Base-by-base conservation (phyloP, 1,139 yeast genomes). In the Lipomyces yarrowii region DNA sequence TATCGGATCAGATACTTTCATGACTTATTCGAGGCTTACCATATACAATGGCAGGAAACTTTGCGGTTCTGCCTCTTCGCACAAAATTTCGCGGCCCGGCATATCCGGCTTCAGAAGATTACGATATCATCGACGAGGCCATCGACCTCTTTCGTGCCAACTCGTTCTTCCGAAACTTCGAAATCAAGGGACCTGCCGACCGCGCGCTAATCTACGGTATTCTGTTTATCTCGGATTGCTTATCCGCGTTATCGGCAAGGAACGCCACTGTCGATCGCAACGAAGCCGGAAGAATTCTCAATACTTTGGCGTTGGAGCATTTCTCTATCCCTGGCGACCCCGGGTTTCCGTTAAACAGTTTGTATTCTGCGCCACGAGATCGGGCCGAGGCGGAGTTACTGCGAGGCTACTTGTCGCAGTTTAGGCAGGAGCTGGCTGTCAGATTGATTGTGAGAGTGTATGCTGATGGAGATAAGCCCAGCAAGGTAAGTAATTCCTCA, bases 191-290 rank as follows among this genome's bases (percentile, higher is more conserved):
- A 13, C 91, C 96, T 23, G 90, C 98, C 2, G 99, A 94, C 78
- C 84, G 99, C 72, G 85, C 94, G n/a, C 82, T 94, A 70, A 93
- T 96, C 74, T 94, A 94, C 77, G 99, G 99, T n/a, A 94, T 94
- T 68, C 81, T 96, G 69, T 94, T 87, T 77, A 86, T 91, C 56
- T 90, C 96, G 67, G 96, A 91, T 75, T 91, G 98, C 78, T 82
- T 94, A 70, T 82, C 87, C 62, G 84, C 87, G 69, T 81, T 94
- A 72, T 78, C 82, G 4, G 79, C 62, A 33, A 64, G 60, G 53
- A 54, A 73, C 64, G 68, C 75, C 37, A 64, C 72, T 53, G 78
- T 77, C 2, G 64, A 74, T 15, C 68, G 69, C 56, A 80, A 81
- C 65, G 98, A 93, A 64, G 97, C 98, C 0, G 83, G 84, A 63